A percentile compares a stretch with the other conserved stretches of the same genome.
Evolutionary conservation across 73 alveolate species (phyloP).

Genomic region (Tetrahymena thermophila): DNA sequence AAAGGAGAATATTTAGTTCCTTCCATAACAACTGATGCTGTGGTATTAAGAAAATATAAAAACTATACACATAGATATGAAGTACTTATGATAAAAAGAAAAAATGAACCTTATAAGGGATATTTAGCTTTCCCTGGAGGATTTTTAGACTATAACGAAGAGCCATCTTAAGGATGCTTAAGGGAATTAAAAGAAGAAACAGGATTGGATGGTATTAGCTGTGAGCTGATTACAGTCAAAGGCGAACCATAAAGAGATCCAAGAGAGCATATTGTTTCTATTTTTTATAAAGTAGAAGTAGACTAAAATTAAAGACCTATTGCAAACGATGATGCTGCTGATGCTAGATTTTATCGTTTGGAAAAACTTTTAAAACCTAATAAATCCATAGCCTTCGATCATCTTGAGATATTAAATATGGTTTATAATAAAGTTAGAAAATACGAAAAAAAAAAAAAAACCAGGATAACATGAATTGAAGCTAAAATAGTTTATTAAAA

Average conservation of each 20-base stretch:
- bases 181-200: slow-evolving; percentile 97
- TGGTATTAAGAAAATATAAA: not conserved
- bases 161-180: slow-evolving; percentile 83
- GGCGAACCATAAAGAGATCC: slow-evolving; percentile 98
- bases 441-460: not conserved
- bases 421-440: not conserved
- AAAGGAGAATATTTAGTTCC: not conserved
- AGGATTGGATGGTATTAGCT: slow-evolving; percentile 73
- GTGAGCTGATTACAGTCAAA: slow-evolving; percentile 85
- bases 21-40: not conserved
- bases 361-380: slow-evolving; percentile 54
- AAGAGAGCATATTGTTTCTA: slow-evolving; percentile 92
- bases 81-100: slow-evolving; percentile 82
- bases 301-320: slow-evolving; percentile 67
- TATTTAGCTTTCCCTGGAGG: slow-evolving; percentile 98
- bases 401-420: slow-evolving; percentile 27
- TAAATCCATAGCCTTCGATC: slow-evolving; percentile 62
- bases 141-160: slow-evolving; percentile 94
- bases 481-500: not conserved
- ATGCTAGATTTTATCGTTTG: slow-evolving; percentile 83
- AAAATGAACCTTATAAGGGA: slow-evolving; percentile 77
- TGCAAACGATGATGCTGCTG: slow-evolving; percentile 98
- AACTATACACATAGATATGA: slow-evolving; percentile 1
- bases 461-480: not conserved
- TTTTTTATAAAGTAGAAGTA: slow-evolving; percentile 80